Conservation (phyloP, 805 yeast species). For the Candida yuanshanica region DNA sequence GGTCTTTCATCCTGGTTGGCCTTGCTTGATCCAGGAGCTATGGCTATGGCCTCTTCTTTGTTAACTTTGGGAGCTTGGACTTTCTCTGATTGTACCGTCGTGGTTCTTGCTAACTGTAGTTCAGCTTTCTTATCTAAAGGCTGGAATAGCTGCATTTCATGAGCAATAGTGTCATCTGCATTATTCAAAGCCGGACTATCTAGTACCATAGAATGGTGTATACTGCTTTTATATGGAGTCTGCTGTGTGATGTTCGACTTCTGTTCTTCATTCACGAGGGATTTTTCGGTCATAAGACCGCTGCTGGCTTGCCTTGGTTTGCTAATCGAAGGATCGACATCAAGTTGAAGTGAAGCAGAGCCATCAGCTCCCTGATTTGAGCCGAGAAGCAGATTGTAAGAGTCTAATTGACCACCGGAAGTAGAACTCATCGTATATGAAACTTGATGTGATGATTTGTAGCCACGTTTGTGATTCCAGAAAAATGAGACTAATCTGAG, state of each 20-base stretch:
- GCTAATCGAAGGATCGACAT: background rate
- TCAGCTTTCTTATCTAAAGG: background rate
- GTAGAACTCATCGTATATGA: slow-evolving; percentile 12
- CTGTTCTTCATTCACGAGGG: background rate
- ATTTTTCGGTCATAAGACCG: slow-evolving; percentile 2
- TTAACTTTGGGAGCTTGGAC: background rate
- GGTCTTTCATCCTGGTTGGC: slow-evolving; percentile 1
- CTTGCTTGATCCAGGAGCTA: slow-evolving; percentile 12
- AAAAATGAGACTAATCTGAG: background rate
- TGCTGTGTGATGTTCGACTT: background rate
- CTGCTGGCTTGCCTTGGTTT: slow-evolving; percentile 4
- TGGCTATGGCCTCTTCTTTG: slow-evolving; percentile 12
- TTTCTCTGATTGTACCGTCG: background rate
- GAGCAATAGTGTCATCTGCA: slow-evolving; percentile 16
- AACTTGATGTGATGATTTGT: background rate
- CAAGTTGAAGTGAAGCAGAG: background rate
- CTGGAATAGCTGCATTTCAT: background rate
- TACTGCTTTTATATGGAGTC: background rate
- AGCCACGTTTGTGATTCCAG: background rate
- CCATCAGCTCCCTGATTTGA: slow-evolving; percentile 8
- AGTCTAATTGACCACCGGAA: slow-evolving; percentile 15
- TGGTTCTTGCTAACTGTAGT: background rate
- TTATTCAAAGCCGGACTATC: background rate
- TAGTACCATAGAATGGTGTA: background rate
- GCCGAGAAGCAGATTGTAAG: slow-evolving; percentile 8